Percentiles rank a stretch among this genome's conserved stretches.
phyloP scores from a whole-genome alignment of 192 early-diverging fungal genomes.

The Geranomyces variabilis region DNA sequence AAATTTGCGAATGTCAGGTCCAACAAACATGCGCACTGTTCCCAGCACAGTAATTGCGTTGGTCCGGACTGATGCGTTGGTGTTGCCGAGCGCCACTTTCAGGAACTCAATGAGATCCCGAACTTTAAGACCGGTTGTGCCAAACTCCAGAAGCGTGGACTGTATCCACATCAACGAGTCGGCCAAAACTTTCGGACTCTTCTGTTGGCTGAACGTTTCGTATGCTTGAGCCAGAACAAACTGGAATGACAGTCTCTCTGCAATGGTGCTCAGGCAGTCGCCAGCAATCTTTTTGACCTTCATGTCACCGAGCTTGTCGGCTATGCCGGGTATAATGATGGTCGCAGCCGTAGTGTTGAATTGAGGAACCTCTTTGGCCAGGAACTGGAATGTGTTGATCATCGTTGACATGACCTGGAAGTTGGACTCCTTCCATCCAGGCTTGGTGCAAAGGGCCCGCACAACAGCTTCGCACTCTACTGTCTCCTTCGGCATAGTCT shows the following conservation, averaged over 20 bases:
- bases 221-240: slow-evolving; percentile 83
- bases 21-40: slow-evolving; percentile 79
- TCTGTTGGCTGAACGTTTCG: slow-evolving; percentile 74
- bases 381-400: slow-evolving; percentile 73
- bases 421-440: slow-evolving; percentile 98
- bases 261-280: slow-evolving; percentile 76
- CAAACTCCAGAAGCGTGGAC: slow-evolving; percentile 86
- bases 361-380: slow-evolving; percentile 61
- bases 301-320: slow-evolving; percentile 93
- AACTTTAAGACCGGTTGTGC: slow-evolving; percentile 75
- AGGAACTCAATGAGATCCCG: slow-evolving; percentile 82
- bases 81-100: slow-evolving; percentile 79
- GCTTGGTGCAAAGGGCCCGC: slow-evolving; percentile 76
- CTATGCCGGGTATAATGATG: slow-evolving; percentile 69
- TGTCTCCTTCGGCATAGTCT: slow-evolving; percentile 46
- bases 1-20: slow-evolving; percentile 81
- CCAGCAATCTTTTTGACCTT: slow-evolving; percentile 87
- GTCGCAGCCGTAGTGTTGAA: slow-evolving; percentile 77
- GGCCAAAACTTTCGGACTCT: slow-evolving; percentile 88
- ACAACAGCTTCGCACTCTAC: slow-evolving; percentile 84
- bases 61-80: slow-evolving; percentile 79
- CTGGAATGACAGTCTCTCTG: slow-evolving; percentile 75
- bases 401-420: slow-evolving; percentile 85
- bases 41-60: slow-evolving; percentile 82
- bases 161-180: slow-evolving; percentile 90